These are phyloP conservation scores for Leccinum subspadiceum DNA, from an alignment of 1,284 basidiomycete genomes.

Conservation along the genomic window DNA sequence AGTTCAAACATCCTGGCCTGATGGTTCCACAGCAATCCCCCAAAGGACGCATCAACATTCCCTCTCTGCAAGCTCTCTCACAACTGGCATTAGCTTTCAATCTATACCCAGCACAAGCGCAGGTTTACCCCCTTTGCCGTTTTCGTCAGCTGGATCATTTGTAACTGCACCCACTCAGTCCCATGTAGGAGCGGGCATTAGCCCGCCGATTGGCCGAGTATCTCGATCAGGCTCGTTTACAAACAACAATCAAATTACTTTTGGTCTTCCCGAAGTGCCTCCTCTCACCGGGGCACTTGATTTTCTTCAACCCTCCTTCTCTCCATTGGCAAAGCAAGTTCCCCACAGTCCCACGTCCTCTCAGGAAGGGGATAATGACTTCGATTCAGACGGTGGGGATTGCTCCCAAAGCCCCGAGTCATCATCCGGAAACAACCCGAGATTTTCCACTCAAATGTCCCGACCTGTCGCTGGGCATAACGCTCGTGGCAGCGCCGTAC, in stretches of 20 bases:
- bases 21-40: conserved; percentile 25
- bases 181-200: conserved; percentile 27
- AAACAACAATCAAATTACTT: conserved; percentile 45
- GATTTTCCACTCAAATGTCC: conserved; percentile 23
- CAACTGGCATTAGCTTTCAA: conserved; percentile 33
- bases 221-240: conserved; percentile 66
- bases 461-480: conserved; percentile 23
- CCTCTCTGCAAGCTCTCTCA: conserved; percentile 36
- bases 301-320: conserved; percentile 30
- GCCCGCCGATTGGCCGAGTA: conserved; percentile 50
- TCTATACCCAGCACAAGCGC: conserved; percentile 34
- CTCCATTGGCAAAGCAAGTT: conserved; percentile 14
- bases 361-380: conserved; percentile 44
- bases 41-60: conserved; percentile 35
- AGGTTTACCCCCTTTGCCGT: conserved; percentile 30
- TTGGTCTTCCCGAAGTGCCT: conserved; percentile 36
- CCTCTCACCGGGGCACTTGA: conserved; percentile 27
- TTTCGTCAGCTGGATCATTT: conserved; percentile 34
- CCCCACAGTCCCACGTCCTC: conserved; percentile 36
- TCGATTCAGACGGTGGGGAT: conserved; percentile 39
- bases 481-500: conserved; percentile 19
- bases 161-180: conserved; percentile 27
- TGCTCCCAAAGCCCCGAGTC: conserved; percentile 32
- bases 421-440: conserved; percentile 26
- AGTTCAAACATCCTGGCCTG: conserved; percentile 31